These are phyloP conservation scores for Thelonectria blattea DNA, from an alignment of 2,329 filamentous ascomycete genomes.

Conservation along the genomic window DNA sequence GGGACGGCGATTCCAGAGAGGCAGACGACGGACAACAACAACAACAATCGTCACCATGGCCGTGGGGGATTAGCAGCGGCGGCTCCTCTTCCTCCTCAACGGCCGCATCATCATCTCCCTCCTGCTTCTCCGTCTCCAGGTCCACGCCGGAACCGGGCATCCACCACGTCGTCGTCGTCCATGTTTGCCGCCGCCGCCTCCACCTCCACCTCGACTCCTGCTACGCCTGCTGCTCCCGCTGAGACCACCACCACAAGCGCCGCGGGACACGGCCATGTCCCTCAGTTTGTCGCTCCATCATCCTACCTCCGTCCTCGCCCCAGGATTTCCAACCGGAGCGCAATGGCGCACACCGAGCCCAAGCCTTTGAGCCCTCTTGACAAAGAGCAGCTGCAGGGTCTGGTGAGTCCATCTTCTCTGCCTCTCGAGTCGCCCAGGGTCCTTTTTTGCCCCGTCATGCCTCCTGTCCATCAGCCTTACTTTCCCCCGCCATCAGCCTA, in stretches of 20 bases:
- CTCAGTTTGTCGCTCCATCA: constrained; percentile 65
- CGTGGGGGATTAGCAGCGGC: background rate
- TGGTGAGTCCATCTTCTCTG: constrained; percentile 61
- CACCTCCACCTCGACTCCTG: constrained; percentile 31
- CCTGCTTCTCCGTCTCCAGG: background rate
- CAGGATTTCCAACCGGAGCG: constrained; percentile 43
- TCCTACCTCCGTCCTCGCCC: constrained; percentile 59
- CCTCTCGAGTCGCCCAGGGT: background rate
- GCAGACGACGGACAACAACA: too few species aligned
- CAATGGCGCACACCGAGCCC: constrained; percentile 48
- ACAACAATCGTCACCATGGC: background rate
- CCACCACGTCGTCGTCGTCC: constrained; percentile 29
- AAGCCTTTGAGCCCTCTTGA: constrained; percentile 66
- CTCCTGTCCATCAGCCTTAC: constrained; percentile 1
- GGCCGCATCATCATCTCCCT: background rate
- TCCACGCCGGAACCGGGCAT: constrained; percentile 20
- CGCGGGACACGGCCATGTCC: constrained; percentile 45
- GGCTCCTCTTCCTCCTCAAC: background rate
- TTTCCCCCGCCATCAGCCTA: constrained; percentile 6
- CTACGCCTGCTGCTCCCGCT: constrained; percentile 8
- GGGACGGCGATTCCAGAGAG: background rate
- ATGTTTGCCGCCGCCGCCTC: constrained; percentile 25
- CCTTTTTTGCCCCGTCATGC: background rate
- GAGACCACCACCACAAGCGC: constrained; percentile 13
- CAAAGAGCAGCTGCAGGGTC: constrained; percentile 77